Base-by-base conservation (phyloP, 768 basidiomycete genomes). In the Favolaschia claudopus region DNA sequence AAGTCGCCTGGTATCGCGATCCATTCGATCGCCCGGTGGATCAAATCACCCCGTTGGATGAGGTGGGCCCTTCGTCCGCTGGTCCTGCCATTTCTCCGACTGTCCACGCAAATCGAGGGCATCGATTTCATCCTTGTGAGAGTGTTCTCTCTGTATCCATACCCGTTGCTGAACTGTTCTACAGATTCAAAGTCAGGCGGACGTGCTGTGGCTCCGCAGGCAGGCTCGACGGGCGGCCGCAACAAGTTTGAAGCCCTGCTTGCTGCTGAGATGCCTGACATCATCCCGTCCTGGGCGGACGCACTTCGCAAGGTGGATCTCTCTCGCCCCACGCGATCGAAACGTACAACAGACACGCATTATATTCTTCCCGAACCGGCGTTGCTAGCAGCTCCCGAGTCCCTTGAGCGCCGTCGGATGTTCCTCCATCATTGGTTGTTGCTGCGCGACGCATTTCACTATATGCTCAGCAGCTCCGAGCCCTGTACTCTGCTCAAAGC, bases 351-450 rank as follows among this genome's bases (percentile, higher is more conserved):
- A 4, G 37, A 51, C 37, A 39, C 4, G 27, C 6, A 24, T 22
- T 52, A 40, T 24, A 7, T 42, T 10, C 27, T 52, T 6, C 50
- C 50, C 2, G 50, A 52, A 29, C 50, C 50, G 4, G 50, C 50
- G 4, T 29, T 52, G 3, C 31, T 52, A 2, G 50, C 25, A 6
- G 19, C 50, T n/a, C 3, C 38, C 1, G 20, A 28, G 38, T 5
- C 13, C 14, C 17, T 17, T 4, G 19, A 4, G 4, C 27, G n/a
- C 1, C 50, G 50, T 3, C 38, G 34, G 27, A n/a, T 12, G 10
- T 10, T 20, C 9, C 3, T 52, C 2, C 38, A 52, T 24, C 50
- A 52, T 17, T 52, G 25, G 25, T 2, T 9, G 14, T 19, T 40
- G 9, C 19, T 52, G 4, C 50, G 38, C 4, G 50, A 52, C n/a